Conservation (phyloP, 805 yeast species). For the Danielozyma ontarioensis region DNA sequence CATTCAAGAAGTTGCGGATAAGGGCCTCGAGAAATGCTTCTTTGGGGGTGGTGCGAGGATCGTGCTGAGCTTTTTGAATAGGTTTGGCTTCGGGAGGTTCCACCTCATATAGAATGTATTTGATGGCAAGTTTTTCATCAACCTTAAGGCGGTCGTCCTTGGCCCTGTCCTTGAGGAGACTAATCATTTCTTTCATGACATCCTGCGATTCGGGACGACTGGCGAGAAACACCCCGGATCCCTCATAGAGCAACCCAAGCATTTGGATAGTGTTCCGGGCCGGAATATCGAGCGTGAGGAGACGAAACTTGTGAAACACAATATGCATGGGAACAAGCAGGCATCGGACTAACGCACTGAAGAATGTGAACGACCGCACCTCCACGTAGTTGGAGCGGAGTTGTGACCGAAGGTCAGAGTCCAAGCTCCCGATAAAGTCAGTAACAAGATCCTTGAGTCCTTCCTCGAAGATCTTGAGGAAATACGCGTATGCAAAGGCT, state of each 20-base stretch:
- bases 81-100: slow-evolving; percentile 51
- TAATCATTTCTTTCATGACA: slow-evolving; percentile 61
- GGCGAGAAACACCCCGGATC: slow-evolving; percentile 62
- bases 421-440: slow-evolving; percentile 51
- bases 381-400: slow-evolving; percentile 51
- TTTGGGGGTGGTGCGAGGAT: slow-evolving; percentile 14
- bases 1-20: slow-evolving; percentile 46
- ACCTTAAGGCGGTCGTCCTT: slow-evolving; percentile 46
- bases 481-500: slow-evolving; percentile 54
- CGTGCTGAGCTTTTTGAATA: too few relatives aligned
- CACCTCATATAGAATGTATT: slow-evolving; percentile 48
- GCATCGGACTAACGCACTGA: slow-evolving; percentile 74
- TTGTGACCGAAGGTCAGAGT: slow-evolving; percentile 56
- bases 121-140: slow-evolving; percentile 54
- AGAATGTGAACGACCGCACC: slow-evolving; percentile 58
- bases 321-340: slow-evolving; percentile 65
- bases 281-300: slow-evolving; percentile 47
- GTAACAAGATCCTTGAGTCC: slow-evolving; percentile 46
- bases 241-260: slow-evolving; percentile 64
- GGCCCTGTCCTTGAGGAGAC: slow-evolving; percentile 45
- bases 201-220: slow-evolving; percentile 50
- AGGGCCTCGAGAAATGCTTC: slow-evolving; percentile 27
- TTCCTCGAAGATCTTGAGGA: slow-evolving; percentile 55
- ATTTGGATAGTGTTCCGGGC: slow-evolving; percentile 62
- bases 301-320: slow-evolving; percentile 67